Evolutionary conservation across 1,139 yeast species (phyloP).

Genomic region (Geotrichum carabidarum): DNA sequence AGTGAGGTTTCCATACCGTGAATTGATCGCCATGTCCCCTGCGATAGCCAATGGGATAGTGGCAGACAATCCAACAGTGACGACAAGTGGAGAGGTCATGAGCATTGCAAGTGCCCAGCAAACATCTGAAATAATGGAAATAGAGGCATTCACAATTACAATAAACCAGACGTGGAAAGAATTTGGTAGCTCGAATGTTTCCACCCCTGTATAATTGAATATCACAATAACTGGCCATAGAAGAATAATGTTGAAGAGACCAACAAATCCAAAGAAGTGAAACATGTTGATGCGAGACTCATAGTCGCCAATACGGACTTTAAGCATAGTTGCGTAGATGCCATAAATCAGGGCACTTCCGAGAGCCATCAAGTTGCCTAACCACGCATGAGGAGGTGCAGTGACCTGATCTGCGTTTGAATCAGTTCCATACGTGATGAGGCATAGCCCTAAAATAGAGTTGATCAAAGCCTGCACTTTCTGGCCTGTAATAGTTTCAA

Average conservation of each 20-base stretch:
- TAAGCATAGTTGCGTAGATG: constrained; percentile 79
- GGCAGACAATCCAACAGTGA: constrained; percentile 87
- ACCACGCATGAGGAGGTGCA: constrained; percentile 31
- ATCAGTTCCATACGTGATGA: constrained; percentile 28
- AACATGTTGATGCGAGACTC: constrained; percentile 78
- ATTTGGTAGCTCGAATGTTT: constrained; percentile 66
- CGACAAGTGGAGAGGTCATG: constrained; percentile 87
- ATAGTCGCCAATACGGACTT: constrained; percentile 55
- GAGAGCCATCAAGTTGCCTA: constrained; percentile 77
- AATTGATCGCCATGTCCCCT: constrained; percentile 76
- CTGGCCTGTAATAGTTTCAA: constrained; percentile 60
- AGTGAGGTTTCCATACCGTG: constrained; percentile 52
- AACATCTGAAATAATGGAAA: constrained; percentile 82
- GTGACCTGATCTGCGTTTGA: constrained; percentile 31
- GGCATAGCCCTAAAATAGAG: constrained; percentile 70
- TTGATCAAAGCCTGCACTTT: constrained; percentile 67
- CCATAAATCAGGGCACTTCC: constrained; percentile 85
- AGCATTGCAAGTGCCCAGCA: constrained; percentile 96
- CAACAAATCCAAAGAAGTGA: constrained; percentile 90
- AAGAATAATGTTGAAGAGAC: constrained; percentile 67
- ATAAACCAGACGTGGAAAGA: constrained; percentile 49
- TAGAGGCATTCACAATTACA: constrained; percentile 59
- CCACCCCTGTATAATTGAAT: constrained; percentile 59
- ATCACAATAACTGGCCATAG: constrained; percentile 78
- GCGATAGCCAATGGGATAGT: constrained; percentile 93